Conservation (phyloP, 768 basidiomycete species). For the Mycena alexandri region DNA sequence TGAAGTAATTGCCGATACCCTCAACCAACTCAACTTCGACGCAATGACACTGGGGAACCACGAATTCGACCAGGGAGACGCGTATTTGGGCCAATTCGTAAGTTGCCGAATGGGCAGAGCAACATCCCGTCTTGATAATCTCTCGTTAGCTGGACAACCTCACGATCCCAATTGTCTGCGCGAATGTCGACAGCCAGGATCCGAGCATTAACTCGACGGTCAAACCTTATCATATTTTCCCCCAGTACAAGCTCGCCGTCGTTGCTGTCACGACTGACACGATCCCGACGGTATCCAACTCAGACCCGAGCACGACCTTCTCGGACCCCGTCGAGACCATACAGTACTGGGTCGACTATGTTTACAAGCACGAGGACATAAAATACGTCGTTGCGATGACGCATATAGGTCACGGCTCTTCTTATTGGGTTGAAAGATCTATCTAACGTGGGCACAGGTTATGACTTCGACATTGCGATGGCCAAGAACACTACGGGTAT, state of each 20-base stretch:
- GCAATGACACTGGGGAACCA: conserved; percentile 62
- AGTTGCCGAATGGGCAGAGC: conserved; percentile 3
- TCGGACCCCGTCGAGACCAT: conserved; percentile 53
- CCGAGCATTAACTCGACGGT: conserved; percentile 47
- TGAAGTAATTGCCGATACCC: conserved; percentile 53
- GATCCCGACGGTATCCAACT: conserved; percentile 53
- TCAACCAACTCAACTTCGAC: conserved; percentile 60
- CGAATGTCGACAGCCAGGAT: conserved; percentile 57
- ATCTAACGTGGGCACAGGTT: conserved; percentile 33
- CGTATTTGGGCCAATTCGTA: conserved; percentile 51
- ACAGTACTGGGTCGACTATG: conserved; percentile 52
- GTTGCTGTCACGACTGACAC: conserved; percentile 58
- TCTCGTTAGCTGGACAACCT: conserved; percentile 49
- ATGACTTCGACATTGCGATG: conserved; percentile 56
- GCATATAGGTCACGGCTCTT: conserved; percentile 48
- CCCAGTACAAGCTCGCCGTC: conserved; percentile 55
- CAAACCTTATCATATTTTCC: conserved; percentile 55
- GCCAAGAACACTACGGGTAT: conserved; percentile 55
- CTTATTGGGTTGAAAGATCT: too few relatives aligned
- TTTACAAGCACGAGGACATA: conserved; percentile 50
- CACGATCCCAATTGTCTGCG: conserved; percentile 59
- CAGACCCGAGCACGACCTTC: conserved; percentile 54
- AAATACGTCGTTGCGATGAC: conserved; percentile 59
- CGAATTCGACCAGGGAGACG: conserved; percentile 60
- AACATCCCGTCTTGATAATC: background rate